phyloP scores from a whole-genome alignment of 176 grass and related monocot species.

The Aegilops tauschii region DNA sequence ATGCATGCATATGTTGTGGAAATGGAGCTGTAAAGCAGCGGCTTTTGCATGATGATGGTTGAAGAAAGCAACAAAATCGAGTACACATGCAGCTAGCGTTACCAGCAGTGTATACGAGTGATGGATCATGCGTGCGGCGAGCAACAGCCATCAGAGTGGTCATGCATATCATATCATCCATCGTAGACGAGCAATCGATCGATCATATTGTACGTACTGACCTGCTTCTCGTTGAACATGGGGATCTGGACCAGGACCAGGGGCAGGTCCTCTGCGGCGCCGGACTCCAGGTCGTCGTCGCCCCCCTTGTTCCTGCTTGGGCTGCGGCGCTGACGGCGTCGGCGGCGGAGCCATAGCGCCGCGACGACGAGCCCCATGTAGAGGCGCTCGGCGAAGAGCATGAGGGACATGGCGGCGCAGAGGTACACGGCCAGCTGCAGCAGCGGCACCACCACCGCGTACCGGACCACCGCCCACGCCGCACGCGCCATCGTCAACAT shows the following conservation, averaged over 20 bases:
- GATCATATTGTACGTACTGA: neutral
- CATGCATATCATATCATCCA: neutral
- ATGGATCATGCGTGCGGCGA: neutral
- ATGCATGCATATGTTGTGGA: neutral
- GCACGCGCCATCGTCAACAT: neutral
- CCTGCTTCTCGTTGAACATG: constrained; percentile 98
- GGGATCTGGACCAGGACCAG: constrained; percentile 80
- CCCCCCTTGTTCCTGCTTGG: neutral
- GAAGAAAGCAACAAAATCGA: neutral
- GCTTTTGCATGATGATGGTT: neutral
- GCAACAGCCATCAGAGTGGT: too few species aligned
- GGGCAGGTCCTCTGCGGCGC: constrained; percentile 33
- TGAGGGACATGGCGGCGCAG: constrained; percentile 72
- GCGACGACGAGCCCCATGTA: constrained; percentile 81
- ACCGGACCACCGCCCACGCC: constrained; percentile 44
- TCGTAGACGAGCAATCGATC: too few species aligned
- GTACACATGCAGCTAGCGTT: neutral
- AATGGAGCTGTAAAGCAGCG: neutral
- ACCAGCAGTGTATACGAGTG: too few species aligned
- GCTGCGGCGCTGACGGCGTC: neutral
- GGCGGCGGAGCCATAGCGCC: constrained; percentile 42
- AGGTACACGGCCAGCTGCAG: constrained; percentile 56
- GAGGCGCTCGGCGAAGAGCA: constrained; percentile 80
- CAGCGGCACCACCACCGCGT: constrained; percentile 46
- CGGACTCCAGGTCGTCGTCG: constrained; percentile 34